These are phyloP conservation scores for Xylaria venustula DNA, from an alignment of 495 filamentous ascomycete species.

Conservation along the genomic window DNA sequence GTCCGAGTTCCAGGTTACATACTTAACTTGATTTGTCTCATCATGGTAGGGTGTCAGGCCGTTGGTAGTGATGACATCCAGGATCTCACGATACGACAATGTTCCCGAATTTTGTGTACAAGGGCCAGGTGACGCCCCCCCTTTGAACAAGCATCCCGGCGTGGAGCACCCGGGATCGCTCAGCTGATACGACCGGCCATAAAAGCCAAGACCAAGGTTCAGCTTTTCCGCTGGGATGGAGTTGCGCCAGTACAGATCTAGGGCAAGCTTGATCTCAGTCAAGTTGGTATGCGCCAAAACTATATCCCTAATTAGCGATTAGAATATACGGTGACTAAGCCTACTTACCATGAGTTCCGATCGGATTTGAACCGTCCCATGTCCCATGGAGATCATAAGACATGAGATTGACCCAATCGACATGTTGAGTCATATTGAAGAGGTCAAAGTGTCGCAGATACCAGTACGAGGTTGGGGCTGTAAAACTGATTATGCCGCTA, in stretches of 20 bases:
- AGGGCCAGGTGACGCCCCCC: constrained; percentile 25
- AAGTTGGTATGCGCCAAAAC: constrained; percentile 53
- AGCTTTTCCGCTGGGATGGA: constrained; percentile 42
- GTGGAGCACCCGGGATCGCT: constrained; percentile 9
- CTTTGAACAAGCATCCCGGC: constrained; percentile 31
- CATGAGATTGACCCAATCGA: constrained; percentile 61
- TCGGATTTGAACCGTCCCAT: constrained; percentile 30
- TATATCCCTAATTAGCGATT: too few species aligned
- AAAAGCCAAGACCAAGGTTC: constrained; percentile 52
- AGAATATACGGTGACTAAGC: too few species aligned
- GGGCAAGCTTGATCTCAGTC: constrained; percentile 50
- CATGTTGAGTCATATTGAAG: constrained; percentile 21
- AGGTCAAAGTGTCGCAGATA: constrained; percentile 55
- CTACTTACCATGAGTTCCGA: constrained; percentile 34
- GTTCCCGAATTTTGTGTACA: constrained; percentile 32
- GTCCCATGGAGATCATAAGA: constrained; percentile 31
- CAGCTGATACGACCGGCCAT: constrained; percentile 44
- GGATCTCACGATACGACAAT: constrained; percentile 42
- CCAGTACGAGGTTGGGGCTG: constrained; percentile 49
- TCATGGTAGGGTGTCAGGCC: constrained; percentile 17
- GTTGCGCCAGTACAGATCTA: constrained; percentile 54
- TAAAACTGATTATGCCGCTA: constrained; percentile 35
- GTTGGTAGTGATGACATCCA: constrained; percentile 24
- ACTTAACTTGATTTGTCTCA: constrained; percentile 37
- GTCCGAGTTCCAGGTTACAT: constrained; percentile 33